Percentiles rank a stretch among this genome's conserved stretches.
Conservation (phyloP, 2,329 filamentous ascomycete genomes). For the Fusarium concolor region DNA sequence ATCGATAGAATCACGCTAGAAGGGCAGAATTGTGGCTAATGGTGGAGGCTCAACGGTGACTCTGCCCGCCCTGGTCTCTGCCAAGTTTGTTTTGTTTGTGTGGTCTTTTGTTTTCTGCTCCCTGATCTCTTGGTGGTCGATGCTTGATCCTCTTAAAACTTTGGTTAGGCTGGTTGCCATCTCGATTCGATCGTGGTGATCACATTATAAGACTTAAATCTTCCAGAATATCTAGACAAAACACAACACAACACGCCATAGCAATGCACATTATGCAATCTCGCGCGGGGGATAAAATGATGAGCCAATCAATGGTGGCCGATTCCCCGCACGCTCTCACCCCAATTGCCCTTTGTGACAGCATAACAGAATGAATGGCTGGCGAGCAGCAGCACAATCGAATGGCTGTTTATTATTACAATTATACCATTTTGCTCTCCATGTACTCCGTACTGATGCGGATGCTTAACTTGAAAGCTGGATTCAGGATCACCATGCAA, state of each 20-base stretch:
- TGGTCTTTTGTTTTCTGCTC: not conserved
- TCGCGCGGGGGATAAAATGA: slow-evolving; percentile 3
- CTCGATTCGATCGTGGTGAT: slow-evolving; percentile 8
- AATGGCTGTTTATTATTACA: not conserved
- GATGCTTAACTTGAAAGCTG: not conserved
- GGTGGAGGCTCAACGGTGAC: slow-evolving; percentile 1
- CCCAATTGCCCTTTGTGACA: slow-evolving; percentile 21
- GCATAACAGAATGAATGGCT: not conserved
- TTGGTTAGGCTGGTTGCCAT: not conserved
- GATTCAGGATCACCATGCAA: slow-evolving; percentile 2
- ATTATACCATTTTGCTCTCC: not conserved
- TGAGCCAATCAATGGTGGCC: slow-evolving; percentile 25
- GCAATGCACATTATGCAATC: slow-evolving; percentile 2
- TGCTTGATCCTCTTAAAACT: not conserved
- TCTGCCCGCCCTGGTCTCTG: not conserved
- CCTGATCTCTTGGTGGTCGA: slow-evolving; percentile 2
- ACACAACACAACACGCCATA: not conserved
- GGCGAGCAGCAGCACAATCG: not conserved
- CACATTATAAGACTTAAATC: not conserved
- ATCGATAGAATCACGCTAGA: slow-evolving; percentile 22
- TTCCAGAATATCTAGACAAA: not conserved
- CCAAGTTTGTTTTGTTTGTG: slow-evolving; percentile 8
- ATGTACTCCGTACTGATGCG: not conserved
- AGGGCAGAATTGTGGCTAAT: slow-evolving; percentile 1
- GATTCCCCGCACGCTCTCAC: slow-evolving; percentile 37